These are phyloP conservation scores for Capsicum baccatum DNA, from an alignment of 257 asterid genomes.

Conservation along the genomic window DNA sequence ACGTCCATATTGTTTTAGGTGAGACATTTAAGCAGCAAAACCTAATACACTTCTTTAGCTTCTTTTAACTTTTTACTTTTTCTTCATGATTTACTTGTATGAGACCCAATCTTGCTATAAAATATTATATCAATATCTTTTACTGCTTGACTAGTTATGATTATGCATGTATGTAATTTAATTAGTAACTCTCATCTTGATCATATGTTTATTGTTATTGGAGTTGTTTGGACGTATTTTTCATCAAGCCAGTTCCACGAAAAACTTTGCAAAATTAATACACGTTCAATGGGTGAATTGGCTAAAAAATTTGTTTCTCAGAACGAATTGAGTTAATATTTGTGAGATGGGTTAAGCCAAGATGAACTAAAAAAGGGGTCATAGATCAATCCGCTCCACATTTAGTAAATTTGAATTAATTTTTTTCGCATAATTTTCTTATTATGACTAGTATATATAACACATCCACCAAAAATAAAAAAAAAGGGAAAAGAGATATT, in stretches of 20 bases:
- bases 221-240: not conserved
- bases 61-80: not conserved
- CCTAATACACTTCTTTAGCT: constrained; percentile 23
- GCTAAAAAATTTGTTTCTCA: not conserved
- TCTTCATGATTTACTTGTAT: not conserved
- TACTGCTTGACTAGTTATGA: not conserved
- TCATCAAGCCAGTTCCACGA: not conserved
- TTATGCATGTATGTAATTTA: not conserved
- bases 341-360: not conserved
- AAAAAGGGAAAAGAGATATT: no score
- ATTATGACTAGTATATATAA: no score
- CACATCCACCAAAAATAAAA: no score
- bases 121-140: not conserved
- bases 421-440: no score
- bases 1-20: constrained; percentile 44
- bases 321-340: not conserved
- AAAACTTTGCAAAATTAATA: not conserved
- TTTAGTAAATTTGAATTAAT: not conserved
- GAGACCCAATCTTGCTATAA: not conserved
- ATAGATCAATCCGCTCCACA: not conserved
- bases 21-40: constrained; percentile 17
- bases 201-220: not conserved
- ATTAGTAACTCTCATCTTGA: not conserved
- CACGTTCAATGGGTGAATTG: no score
- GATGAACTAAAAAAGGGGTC: not conserved